Percentiles rank a stretch among this genome's conserved stretches.
Evolutionary conservation across 2,329 filamentous ascomycete genomes (phyloP).

Genomic region (Trichoderma aggressivum): DNA sequence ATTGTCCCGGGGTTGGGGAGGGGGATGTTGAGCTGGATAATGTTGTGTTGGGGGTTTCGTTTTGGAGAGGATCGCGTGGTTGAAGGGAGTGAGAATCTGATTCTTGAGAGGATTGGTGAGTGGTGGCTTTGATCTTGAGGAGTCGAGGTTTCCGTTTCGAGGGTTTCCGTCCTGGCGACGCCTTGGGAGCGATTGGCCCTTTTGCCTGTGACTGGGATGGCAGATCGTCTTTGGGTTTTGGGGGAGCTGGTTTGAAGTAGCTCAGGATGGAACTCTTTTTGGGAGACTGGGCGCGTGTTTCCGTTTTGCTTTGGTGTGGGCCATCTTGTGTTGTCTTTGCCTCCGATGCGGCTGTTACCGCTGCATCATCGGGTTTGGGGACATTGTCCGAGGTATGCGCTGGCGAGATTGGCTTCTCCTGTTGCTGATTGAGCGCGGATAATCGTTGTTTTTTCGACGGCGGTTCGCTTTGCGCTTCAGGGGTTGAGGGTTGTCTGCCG

Average conservation of each 20-base stretch:
- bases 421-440: background rate
- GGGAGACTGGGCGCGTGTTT: background rate
- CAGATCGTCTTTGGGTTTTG: slow-evolving; percentile 1
- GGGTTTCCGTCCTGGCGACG: slow-evolving; percentile 10
- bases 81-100: background rate
- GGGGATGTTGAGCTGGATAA: background rate
- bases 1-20: background rate
- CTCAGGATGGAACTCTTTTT: slow-evolving; percentile 37
- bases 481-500: slow-evolving; percentile 32
- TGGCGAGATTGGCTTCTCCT: background rate
- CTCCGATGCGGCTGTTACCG: background rate
- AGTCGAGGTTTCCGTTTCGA: slow-evolving; percentile 28
- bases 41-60: background rate
- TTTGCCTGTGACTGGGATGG: slow-evolving; percentile 11
- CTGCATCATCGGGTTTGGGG: background rate
- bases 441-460: slow-evolving; percentile 28
- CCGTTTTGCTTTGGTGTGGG: background rate
- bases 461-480: slow-evolving; percentile 27
- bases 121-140: slow-evolving; percentile 28
- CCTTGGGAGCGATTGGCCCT: slow-evolving; percentile 19
- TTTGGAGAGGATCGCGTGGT: background rate
- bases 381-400: background rate
- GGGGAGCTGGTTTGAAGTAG: slow-evolving; percentile 39
- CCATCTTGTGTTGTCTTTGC: background rate
- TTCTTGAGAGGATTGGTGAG: background rate